Base-by-base conservation (phyloP, 2,329 filamentous ascomycete species). In the Hypoxylon sp. region DNA sequence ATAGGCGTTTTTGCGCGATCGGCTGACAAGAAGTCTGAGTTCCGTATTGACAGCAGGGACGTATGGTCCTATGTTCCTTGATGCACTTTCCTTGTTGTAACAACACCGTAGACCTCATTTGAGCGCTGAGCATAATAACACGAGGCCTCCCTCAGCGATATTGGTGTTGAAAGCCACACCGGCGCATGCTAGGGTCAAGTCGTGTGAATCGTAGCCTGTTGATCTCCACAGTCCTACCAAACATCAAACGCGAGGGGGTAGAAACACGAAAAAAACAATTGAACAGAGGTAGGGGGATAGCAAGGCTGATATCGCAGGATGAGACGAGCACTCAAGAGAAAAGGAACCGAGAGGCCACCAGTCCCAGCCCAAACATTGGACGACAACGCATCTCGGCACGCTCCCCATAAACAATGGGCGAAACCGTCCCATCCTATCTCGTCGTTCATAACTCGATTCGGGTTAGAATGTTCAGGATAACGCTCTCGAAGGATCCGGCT, bases 401-500 rank as follows among this genome's bases (percentile, higher is more conserved):
- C 19, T 35, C 55, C 5, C 31, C 17, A 63, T 19, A 46, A 48
- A 56, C 51, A 57, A 56, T 51, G 35, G 53, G 48, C 52, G 44
- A 67, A 63, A 67, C 51, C n/a, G 31, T 22, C 19, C n/a, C 37
- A 31, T 46, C 39, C 52, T 29, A 44, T 37, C 35, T 59, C 42
- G 51, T 53, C 35, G 11, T 17, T 63, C 53, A 51, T 59, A 37
- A 53, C 61, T 58, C 31, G 26, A 59, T 65, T 47, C 10, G 26
- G 54, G 2, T 35, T 37, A 24, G n/a, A 17, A 19, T 29, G 13
- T 59, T 57, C 53, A 29, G 50, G 64, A 70, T 53, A 47, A 22
- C 26, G 33, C 39, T 14, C 31, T 10, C 10, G 50, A 63, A 70
- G 67, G 67, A 70, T 70, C 46, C 52, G 39, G 54, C 61, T 67